These are phyloP conservation scores for Parathielavia hyrcaniae DNA, from an alignment of 495 filamentous ascomycete species.

Conservation along the genomic window DNA sequence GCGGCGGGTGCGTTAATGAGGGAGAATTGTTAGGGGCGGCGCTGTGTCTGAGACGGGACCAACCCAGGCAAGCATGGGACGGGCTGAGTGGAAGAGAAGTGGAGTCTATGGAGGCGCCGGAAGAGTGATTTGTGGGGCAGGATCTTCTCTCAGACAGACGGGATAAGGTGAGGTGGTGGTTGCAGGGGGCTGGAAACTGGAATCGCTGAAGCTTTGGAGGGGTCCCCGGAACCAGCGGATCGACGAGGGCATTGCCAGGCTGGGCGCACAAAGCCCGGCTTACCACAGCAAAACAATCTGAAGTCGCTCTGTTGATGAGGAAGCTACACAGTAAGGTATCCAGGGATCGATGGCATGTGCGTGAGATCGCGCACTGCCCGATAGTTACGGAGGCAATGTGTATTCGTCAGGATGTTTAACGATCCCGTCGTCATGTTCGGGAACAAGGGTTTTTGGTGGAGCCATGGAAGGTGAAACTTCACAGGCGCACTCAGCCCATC, in stretches of 20 bases:
- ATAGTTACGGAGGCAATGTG: too few species aligned
- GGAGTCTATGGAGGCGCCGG: constrained; percentile 11
- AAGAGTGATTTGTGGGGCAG: constrained; percentile 1
- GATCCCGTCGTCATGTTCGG: too few species aligned
- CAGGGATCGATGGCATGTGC: not conserved
- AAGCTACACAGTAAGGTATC: too few species aligned
- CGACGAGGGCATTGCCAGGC: constrained; percentile 3
- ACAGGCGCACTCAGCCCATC: not conserved
- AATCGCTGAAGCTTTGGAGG: too few species aligned
- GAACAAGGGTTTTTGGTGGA: not conserved
- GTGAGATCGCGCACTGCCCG: not conserved
- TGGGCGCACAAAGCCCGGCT: not conserved
- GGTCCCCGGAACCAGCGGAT: constrained; percentile 8
- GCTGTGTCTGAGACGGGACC: constrained; percentile 8
- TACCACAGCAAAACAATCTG: not conserved
- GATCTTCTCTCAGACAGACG: not conserved
- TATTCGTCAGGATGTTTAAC: too few species aligned
- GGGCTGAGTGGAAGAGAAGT: not conserved
- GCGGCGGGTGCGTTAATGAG: constrained; percentile 2
- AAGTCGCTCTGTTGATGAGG: too few species aligned
- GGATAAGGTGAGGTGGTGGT: not conserved
- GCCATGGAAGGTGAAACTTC: constrained; percentile 2
- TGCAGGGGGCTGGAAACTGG: not conserved
- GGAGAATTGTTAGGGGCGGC: constrained; percentile 24
- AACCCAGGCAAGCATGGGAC: not conserved